Evolutionary conservation across 2,329 filamentous ascomycete species (phyloP).

Genomic region (Nigrograna mackinnonii): DNA sequence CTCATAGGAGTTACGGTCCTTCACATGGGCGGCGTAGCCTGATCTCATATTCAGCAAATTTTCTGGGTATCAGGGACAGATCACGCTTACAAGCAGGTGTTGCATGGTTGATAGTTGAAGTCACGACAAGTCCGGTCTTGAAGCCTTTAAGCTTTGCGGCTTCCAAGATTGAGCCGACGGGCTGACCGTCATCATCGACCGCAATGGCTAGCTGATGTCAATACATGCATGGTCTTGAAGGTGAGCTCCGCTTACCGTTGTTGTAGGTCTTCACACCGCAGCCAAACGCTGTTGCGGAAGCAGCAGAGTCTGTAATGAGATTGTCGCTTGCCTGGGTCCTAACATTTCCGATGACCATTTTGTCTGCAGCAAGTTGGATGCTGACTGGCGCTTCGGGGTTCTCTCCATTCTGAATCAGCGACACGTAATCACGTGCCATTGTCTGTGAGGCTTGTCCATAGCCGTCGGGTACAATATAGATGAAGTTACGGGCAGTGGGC

Average conservation of each 20-base stretch:
- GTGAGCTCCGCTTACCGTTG: slow-evolving; percentile 17
- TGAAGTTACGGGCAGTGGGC: slow-evolving; percentile 22
- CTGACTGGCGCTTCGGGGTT: slow-evolving; percentile 19
- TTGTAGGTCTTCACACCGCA: slow-evolving; percentile 47
- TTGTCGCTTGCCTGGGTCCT: slow-evolving; percentile 30
- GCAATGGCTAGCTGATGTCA: slow-evolving; percentile 26
- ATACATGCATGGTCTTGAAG: background rate
- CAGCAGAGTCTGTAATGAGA: slow-evolving; percentile 47
- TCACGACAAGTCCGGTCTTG: slow-evolving; percentile 48
- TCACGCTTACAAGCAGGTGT: no score
- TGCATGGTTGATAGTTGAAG: slow-evolving; percentile 44
- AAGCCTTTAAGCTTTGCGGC: slow-evolving; percentile 45
- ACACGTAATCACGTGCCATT: slow-evolving; percentile 23
- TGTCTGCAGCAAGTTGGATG: slow-evolving; percentile 19
- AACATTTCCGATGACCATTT: slow-evolving; percentile 24
- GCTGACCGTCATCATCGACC: slow-evolving; percentile 34
- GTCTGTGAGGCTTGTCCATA: slow-evolving; percentile 26
- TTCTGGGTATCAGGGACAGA: no score
- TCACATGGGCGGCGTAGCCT: slow-evolving; percentile 41
- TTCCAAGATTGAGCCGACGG: slow-evolving; percentile 45
- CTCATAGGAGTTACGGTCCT: slow-evolving; percentile 36
- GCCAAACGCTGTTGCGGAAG: slow-evolving; percentile 45
- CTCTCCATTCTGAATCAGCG: slow-evolving; percentile 18
- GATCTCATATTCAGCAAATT: no score
- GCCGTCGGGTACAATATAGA: slow-evolving; percentile 28